Percentiles rank a stretch among this genome's conserved stretches.
These are phyloP conservation scores for Rhodotorula kratochvilovae DNA, from an alignment of 768 basidiomycete genomes.

Conservation along the genomic window DNA sequence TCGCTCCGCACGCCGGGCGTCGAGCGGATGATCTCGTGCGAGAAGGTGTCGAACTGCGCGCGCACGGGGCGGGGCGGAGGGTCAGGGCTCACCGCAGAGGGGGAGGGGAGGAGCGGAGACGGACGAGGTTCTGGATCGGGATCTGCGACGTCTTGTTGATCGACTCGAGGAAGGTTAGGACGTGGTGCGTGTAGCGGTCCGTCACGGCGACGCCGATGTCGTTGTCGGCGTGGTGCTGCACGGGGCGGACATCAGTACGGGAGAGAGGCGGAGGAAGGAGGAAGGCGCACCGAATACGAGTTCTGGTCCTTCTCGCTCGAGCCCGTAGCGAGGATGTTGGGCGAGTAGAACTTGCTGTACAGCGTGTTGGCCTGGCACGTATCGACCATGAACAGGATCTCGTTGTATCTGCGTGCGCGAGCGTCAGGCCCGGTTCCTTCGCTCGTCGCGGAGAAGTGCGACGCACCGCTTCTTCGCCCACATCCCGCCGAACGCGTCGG, in stretches of 20 bases:
- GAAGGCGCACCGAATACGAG: slow-evolving; percentile 74
- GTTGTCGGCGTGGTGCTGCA: slow-evolving; percentile 84
- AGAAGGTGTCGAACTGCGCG: slow-evolving; percentile 71
- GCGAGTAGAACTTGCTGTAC: slow-evolving; percentile 88
- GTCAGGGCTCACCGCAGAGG: background rate
- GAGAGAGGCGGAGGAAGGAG: background rate
- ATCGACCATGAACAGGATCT: slow-evolving; percentile 96
- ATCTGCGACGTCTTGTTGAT: slow-evolving; percentile 82
- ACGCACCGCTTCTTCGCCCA: slow-evolving; percentile 85
- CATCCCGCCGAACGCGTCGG: slow-evolving; percentile 98
- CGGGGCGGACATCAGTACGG: background rate
- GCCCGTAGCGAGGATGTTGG: slow-evolving; percentile 85
- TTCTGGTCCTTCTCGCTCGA: slow-evolving; percentile 78
- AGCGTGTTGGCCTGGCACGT: slow-evolving; percentile 97
- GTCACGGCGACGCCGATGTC: slow-evolving; percentile 95
- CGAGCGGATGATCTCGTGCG: slow-evolving; percentile 69
- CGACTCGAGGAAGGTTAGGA: slow-evolving; percentile 83
- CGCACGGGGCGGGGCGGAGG: background rate
- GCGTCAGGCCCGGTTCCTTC: background rate
- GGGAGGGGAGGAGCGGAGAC: background rate
- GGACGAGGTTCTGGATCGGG: slow-evolving; percentile 45
- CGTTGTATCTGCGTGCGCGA: slow-evolving; percentile 67
- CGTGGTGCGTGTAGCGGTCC: slow-evolving; percentile 86
- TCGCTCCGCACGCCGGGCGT: slow-evolving; percentile 84
- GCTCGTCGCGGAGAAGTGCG: background rate